Evolutionary conservation across 306 rosid species (phyloP).

Genomic region (Abrus pulchellus): DNA sequence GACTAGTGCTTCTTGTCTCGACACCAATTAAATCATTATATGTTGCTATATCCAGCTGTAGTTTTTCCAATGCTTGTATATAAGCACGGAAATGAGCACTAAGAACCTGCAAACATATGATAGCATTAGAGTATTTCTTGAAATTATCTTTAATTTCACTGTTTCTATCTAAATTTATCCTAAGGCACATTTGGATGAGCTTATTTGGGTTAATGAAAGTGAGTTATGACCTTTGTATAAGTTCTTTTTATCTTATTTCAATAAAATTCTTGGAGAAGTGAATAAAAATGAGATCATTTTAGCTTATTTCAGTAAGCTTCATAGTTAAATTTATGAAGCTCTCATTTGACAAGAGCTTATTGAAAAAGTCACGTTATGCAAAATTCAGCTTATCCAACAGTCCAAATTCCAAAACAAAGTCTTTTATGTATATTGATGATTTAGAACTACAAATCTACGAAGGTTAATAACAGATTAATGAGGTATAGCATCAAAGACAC

Average conservation of each 20-base stretch:
- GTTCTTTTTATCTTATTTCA: not conserved
- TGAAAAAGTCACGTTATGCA: not conserved
- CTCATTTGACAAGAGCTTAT: not conserved
- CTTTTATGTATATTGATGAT: conserved; percentile 26
- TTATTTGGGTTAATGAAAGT: not conserved
- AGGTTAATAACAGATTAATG: conserved; percentile 32
- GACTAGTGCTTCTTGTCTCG: conserved; percentile 85
- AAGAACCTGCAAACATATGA: conserved; percentile 77
- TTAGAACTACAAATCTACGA: conserved; percentile 10
- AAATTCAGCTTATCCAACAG: conserved; percentile 18
- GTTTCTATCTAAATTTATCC: conserved; percentile 22
- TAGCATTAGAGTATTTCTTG: conserved; percentile 38
- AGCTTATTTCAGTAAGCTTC: not conserved
- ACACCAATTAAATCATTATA: conserved; percentile 94
- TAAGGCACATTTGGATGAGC: not conserved
- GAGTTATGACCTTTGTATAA: not conserved
- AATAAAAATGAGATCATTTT: not conserved
- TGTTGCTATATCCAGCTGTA: conserved; percentile 97
- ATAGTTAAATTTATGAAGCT: not conserved
- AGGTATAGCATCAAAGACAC: conserved; percentile 34
- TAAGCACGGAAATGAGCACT: conserved; percentile 98
- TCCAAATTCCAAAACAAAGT: conserved; percentile 6
- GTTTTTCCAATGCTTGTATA: conserved; percentile 92
- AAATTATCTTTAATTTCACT: conserved; percentile 31
- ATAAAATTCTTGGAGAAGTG: not conserved